These are phyloP conservation scores for Penicillium hordei DNA, from an alignment of 2,329 filamentous ascomycete species.

Conservation along the genomic window DNA sequence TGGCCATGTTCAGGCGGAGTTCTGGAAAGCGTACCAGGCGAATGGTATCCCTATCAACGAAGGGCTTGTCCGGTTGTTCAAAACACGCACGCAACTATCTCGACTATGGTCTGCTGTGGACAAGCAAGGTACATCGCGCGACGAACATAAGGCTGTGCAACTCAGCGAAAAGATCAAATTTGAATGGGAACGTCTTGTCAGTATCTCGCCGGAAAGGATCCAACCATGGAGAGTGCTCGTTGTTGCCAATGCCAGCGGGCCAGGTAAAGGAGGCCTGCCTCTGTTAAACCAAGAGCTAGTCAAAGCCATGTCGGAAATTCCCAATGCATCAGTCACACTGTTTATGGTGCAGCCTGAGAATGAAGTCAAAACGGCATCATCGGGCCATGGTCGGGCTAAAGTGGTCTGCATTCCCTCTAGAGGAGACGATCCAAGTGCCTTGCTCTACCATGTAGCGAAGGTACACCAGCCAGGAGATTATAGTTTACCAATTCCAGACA, in stretches of 20 bases:
- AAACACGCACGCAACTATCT: slow-evolving; percentile 1
- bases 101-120: slow-evolving; percentile 1
- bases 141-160: neutral
- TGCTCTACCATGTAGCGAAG: slow-evolving; percentile 2
- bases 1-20: neutral
- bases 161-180: neutral
- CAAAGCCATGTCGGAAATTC: slow-evolving; percentile 3
- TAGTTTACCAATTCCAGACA: neutral
- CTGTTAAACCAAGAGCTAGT: slow-evolving; percentile 4
- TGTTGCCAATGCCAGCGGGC: neutral
- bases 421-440: neutral
- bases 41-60: neutral
- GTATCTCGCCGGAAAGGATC: neutral
- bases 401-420: neutral
- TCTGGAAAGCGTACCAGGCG: neutral
- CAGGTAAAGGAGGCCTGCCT: slow-evolving; percentile 1
- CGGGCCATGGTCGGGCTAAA: neutral
- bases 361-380: neutral
- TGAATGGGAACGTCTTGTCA: slow-evolving; percentile 1
- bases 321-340: neutral
- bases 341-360: neutral
- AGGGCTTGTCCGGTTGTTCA: neutral
- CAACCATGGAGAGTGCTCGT: neutral
- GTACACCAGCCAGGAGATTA: neutral
- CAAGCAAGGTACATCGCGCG: neutral